Percentiles rank a stretch among this genome's conserved stretches.
phyloP scores from a whole-genome alignment of 192 early-diverging fungal species.

The Nowakowskiella sp. region DNA sequence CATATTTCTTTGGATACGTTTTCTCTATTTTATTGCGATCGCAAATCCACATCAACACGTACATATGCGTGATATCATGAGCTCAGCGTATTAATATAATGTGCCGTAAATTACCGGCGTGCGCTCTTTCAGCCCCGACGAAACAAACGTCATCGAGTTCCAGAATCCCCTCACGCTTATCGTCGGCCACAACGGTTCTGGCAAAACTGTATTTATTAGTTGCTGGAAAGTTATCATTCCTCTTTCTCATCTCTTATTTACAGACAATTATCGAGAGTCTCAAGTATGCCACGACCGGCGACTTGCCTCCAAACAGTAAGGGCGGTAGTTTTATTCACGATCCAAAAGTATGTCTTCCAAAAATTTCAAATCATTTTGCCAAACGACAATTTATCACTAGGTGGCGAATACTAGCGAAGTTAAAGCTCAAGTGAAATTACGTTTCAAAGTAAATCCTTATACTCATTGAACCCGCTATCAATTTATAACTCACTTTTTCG shows the following conservation, averaged over 20 bases:
- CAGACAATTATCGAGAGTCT: slow-evolving; percentile 93
- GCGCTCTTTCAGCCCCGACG: slow-evolving; percentile 82
- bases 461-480: no score
- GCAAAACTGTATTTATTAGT: slow-evolving; percentile 72
- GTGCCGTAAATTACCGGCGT: slow-evolving; percentile 75
- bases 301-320: slow-evolving; percentile 76
- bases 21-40: no score
- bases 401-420: slow-evolving; percentile 67
- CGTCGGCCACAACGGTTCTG: slow-evolving; percentile 90
- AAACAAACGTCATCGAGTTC: slow-evolving; percentile 68
- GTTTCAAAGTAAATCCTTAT: no score
- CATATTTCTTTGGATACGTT: no score
- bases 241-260: background rate
- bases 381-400: no score
- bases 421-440: slow-evolving; percentile 84
- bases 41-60: no score
- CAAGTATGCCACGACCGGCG: slow-evolving; percentile 91
- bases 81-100: no score
- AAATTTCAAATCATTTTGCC: background rate
- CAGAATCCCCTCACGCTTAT: slow-evolving; percentile 89
- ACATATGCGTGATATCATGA: no score
- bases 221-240: no score
- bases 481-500: no score
- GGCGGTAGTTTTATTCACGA: slow-evolving; percentile 92
- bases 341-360: slow-evolving; percentile 54